Conservation (phyloP, 345 rosid species). For the Rubroshorea leprosula region DNA sequence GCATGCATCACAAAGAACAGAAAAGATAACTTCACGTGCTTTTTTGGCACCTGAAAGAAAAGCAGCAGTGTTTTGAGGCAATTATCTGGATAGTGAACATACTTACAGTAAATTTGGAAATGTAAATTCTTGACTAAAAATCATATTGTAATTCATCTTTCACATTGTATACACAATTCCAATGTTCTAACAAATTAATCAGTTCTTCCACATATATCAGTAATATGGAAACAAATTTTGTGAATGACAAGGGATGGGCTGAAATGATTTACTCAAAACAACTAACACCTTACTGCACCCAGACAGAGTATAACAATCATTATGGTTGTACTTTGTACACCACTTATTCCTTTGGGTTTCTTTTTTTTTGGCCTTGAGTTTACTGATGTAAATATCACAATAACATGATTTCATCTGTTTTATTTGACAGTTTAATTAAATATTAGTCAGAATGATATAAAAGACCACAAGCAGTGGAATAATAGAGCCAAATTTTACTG, state of each 20-base stretch:
- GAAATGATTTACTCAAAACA: background rate
- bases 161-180: too few relatives aligned
- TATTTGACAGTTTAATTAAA: too few relatives aligned
- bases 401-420: too few relatives aligned
- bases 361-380: too few relatives aligned
- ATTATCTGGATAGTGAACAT: background rate
- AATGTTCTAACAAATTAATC: conserved; percentile 1
- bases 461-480: too few relatives aligned
- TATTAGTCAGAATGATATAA: too few relatives aligned
- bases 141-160: background rate
- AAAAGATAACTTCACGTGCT: conserved; percentile 69
- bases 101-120: conserved; percentile 7
- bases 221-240: background rate
- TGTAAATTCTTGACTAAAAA: background rate
- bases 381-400: too few relatives aligned
- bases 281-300: background rate
- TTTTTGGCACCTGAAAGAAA: conserved; percentile 61
- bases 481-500: too few relatives aligned
- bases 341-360: background rate
- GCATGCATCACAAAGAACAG: conserved; percentile 69
- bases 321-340: background rate
- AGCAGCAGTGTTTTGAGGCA: conserved; percentile 3
- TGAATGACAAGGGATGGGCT: conserved; percentile 1
- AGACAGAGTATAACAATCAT: background rate
- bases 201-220: background rate